phyloP scores from a whole-genome alignment of 139 green algal genomes.

The Micractinium sp. region DNA sequence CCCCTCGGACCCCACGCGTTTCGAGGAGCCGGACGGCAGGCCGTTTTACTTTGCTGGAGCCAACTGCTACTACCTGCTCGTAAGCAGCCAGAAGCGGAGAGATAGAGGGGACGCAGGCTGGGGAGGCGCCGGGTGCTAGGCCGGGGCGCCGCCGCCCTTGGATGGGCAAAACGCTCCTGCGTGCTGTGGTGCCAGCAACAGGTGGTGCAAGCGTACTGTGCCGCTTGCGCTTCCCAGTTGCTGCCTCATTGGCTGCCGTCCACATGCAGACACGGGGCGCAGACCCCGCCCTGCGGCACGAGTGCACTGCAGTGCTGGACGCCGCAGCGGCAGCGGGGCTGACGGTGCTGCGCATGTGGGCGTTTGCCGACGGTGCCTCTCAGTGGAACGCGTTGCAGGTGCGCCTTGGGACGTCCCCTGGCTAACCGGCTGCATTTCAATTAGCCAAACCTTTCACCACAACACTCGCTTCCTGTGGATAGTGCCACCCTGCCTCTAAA shows the following conservation, averaged over 20 bases:
- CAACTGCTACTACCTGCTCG: slow-evolving; percentile 82
- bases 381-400: slow-evolving; percentile 80
- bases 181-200: too few species aligned
- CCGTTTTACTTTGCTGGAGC: slow-evolving; percentile 67
- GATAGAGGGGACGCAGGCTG: too few species aligned
- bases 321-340: slow-evolving; percentile 39
- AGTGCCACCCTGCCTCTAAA: too few species aligned
- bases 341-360: slow-evolving; percentile 58
- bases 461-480: too few species aligned
- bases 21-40: slow-evolving; percentile 25
- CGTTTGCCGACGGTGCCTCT: slow-evolving; percentile 65
- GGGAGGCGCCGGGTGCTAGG: too few species aligned
- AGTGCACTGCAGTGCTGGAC: slow-evolving; percentile 56
- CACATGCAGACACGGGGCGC: slow-evolving; percentile 51
- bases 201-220: too few species aligned
- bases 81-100: slow-evolving; percentile 2
- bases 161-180: too few species aligned
- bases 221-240: too few species aligned
- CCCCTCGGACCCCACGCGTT: slow-evolving; percentile 15
- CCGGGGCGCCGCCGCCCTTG: too few species aligned
- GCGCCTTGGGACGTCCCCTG: not conserved
- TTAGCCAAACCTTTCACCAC: too few species aligned
- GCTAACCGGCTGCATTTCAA: too few species aligned
- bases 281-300: slow-evolving; percentile 34
- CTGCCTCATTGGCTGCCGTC: not conserved